Evolutionary conservation across 2,329 filamentous ascomycete species (phyloP).

Genomic region (Cercospora sp.): DNA sequence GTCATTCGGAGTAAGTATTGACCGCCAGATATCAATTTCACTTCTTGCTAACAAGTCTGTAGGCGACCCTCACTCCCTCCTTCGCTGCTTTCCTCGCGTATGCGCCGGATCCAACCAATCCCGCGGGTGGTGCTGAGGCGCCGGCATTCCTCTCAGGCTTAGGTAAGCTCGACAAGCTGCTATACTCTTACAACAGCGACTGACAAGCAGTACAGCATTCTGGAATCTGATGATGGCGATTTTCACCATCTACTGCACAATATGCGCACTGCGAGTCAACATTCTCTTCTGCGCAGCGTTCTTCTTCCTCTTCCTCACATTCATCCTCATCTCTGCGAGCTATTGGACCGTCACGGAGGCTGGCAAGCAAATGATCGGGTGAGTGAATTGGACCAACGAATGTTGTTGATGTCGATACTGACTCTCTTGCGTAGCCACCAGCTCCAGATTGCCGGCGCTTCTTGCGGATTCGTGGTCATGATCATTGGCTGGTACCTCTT

Average conservation of each 20-base stretch:
- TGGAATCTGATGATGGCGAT: conserved; percentile 29
- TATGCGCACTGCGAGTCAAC: conserved; percentile 24
- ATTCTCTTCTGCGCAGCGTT: conserved; percentile 24
- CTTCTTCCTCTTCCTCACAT: conserved; percentile 27
- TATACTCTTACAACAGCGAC: neutral
- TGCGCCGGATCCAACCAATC: conserved; percentile 14
- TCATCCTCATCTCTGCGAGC: conserved; percentile 21
- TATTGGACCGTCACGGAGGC: conserved; percentile 21
- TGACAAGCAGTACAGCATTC: conserved; percentile 9
- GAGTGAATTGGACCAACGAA: neutral
- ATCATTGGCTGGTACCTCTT: conserved; percentile 29
- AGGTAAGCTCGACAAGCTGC: conserved; percentile 7
- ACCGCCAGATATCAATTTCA: neutral
- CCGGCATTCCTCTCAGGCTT: conserved; percentile 24
- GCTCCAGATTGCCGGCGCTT: conserved; percentile 15
- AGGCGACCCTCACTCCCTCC: conserved; percentile 23
- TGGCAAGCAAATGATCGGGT: conserved; percentile 11
- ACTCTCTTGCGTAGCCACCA: neutral
- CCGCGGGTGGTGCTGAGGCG: conserved; percentile 4
- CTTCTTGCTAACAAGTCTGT: neutral
- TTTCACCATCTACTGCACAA: conserved; percentile 26
- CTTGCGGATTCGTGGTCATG: conserved; percentile 22
- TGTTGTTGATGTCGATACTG: neutral
- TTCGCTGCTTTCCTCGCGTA: conserved; percentile 26
- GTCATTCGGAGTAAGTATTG: conserved; percentile 6